Conservation (phyloP, 768 basidiomycete species). For the Kwoniella sp. region DNA sequence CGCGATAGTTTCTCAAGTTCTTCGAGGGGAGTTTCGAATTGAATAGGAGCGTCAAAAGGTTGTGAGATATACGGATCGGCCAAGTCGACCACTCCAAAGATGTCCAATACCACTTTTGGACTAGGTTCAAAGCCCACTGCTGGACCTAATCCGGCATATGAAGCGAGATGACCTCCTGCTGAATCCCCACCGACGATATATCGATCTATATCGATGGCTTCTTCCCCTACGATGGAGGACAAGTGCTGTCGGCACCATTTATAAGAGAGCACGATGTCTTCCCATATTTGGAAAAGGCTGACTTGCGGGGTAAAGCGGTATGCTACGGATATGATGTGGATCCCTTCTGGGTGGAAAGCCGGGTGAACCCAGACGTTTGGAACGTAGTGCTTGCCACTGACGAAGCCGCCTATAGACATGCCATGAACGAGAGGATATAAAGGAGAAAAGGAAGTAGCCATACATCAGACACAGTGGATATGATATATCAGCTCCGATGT, state of each 20-base stretch:
- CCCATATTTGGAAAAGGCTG: slow-evolving; percentile 8
- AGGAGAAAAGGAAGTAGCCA: too few species aligned
- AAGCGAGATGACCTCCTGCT: slow-evolving; percentile 28
- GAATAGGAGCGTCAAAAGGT: background rate
- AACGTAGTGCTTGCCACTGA: slow-evolving; percentile 20
- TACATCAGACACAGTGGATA: too few species aligned
- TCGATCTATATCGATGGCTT: slow-evolving; percentile 14
- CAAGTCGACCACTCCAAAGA: slow-evolving; percentile 33
- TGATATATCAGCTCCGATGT: too few species aligned
- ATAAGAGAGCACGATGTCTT: slow-evolving; percentile 22
- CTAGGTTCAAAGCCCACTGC: slow-evolving; percentile 13
- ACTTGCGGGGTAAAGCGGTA: slow-evolving; percentile 36
- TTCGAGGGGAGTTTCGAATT: background rate
- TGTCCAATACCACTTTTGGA: slow-evolving; percentile 21
- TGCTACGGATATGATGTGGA: slow-evolving; percentile 32
- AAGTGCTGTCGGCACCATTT: slow-evolving; percentile 30
- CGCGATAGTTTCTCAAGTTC: background rate
- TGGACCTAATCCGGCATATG: slow-evolving; percentile 5
- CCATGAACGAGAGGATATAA: background rate
- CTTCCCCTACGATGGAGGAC: slow-evolving; percentile 13
- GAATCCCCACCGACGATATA: slow-evolving; percentile 35
- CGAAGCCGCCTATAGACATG: slow-evolving; percentile 19
- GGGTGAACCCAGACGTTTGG: slow-evolving; percentile 32
- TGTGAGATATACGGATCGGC: slow-evolving; percentile 14
- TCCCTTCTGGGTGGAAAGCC: slow-evolving; percentile 21